A percentile compares a stretch with the other conserved stretches of the same genome.
Evolutionary conservation across 352 stramenopile genomes (phyloP).

Genomic region (Aphanomyces invadans): DNA sequence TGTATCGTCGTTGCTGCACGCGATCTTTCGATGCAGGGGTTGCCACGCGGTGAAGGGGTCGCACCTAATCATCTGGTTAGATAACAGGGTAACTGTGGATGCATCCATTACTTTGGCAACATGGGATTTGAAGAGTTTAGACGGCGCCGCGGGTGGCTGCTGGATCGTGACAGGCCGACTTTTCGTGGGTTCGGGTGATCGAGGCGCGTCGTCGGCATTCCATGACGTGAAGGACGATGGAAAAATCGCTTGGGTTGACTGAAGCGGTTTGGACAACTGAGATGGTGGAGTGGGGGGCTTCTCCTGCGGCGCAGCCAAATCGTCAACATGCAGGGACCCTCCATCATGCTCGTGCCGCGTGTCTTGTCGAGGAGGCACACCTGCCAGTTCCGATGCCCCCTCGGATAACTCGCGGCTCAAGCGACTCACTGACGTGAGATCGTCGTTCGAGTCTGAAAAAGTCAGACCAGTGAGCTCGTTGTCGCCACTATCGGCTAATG

Average conservation of each 20-base stretch:
- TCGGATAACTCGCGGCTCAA: not conserved
- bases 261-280: not conserved
- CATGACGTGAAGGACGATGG: not conserved
- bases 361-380: not conserved
- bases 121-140: too few relatives aligned
- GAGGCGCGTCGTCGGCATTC: not conserved
- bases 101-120: too few relatives aligned
- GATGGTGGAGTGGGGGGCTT: not conserved
- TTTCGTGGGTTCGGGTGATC: not conserved
- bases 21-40: conserved; percentile 29
- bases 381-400: not conserved
- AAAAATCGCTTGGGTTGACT: too few relatives aligned
- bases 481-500: conserved; percentile 31
- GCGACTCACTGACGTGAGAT: not conserved
- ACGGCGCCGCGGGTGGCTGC: not conserved
- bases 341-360: not conserved
- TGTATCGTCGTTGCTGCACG: conserved; percentile 42
- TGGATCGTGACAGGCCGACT: not conserved
- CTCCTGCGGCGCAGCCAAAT: not conserved
- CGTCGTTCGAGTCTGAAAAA: not conserved
- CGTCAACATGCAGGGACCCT: conserved; percentile 1
- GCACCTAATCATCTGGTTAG: not conserved
- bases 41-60: not conserved
- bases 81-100: too few relatives aligned
- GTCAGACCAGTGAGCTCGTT: conserved; percentile 29